Base-by-base conservation (phyloP, 495 filamentous ascomycete species). In the Cudoniella acicularis region DNA sequence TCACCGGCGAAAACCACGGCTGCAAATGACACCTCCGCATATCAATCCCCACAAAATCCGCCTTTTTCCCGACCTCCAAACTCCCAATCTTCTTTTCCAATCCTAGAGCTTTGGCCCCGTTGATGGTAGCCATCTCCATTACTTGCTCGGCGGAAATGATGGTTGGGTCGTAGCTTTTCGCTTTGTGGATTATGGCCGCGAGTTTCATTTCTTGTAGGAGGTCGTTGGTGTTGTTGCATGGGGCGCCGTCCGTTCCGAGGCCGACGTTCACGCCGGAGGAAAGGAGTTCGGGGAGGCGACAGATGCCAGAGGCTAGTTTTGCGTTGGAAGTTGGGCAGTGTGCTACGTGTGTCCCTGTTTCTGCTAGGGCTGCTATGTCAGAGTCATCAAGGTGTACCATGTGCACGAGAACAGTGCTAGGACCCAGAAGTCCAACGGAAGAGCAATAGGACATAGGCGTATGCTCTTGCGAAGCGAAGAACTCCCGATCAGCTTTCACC, bases 111-210 rank as follows among this genome's bases (percentile, higher is more conserved):
- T 74, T 76, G 1, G 79, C 80, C 11, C 69, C 70, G 52, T 68
- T 67, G 53, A 81, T 79, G 0, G 78, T 81, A 0, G 76, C 78
- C 75, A 80, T 78, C 63, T 80, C 78, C 43, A 81, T 60, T n/a
- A 76, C 77, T 4, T 69, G 64, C 49, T 80, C 76, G 0, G 77
- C 77, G 0, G 78, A 72, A 0, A 81, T 68, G 1, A 72, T 65
- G 0, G 76, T 77, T 10, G 78, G 75, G 42, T 81, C 72, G 42
- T 75, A 70, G 3, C 67, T 70, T 10, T 71, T 67, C 16, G 76
- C 73, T 57, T 80, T 80, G 64, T 81, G 78, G 27, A 81, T 73
- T 16, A 81, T 80, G 3, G 67, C 75, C 0, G 77, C 76, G 0
- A 81, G 69, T 40, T 78, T 77, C 75, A 79, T 79, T 61, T 81